Evolutionary conservation across 768 basidiomycete species (phyloP), one percentile per base, ranked within the genome.

Genomic region (Suillus discolor): DNA sequence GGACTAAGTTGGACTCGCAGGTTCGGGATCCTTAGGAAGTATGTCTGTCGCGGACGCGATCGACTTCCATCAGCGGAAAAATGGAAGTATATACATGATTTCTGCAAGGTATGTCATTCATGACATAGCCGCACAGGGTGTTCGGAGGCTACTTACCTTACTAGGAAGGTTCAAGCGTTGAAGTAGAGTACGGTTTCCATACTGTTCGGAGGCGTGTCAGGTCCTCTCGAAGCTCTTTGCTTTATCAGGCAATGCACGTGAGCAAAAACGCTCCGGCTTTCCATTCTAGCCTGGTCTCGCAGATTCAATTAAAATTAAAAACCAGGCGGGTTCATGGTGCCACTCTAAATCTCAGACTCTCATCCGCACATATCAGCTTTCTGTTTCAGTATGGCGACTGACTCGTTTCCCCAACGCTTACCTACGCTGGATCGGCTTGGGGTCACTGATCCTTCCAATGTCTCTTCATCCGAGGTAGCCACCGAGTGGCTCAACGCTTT

Each of bases 351-450:
- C n/a, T 31, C 31, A 31, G 31, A 31, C 31, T 6, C 31, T 31
- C 31, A 31, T 23, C 25, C 25, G 6, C 49, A 51, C 15, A 28
- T 28, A 25, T 16, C 25, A 25, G 8, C 28, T 28, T 51, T 31
- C 31, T 31, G 31, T 31, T 31, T 28, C 49, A 51, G 49, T 9
- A 51, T 51, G 49, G 25, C 49, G 3, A 51, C 49, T 51, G 49
- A 51, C 25, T 25, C 49, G 25, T 68, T 59, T 57, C 73, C 74
- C n/a, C 74, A 76, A 34, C 69, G 67, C 47, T 74, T 76, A 44
- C 76, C 75, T 34, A 76, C 74, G 11, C 71, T 77, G 23, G 63
- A 74, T 25, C 70, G 67, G 3, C 61, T 76, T 31, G 73, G 74
- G 13, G 68, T 74, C 9, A 66, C 67, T 6, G 67, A 71, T 9